phyloP scores from a whole-genome alignment of 192 early-diverging fungal genomes.

The Coemansia sp. region DNA sequence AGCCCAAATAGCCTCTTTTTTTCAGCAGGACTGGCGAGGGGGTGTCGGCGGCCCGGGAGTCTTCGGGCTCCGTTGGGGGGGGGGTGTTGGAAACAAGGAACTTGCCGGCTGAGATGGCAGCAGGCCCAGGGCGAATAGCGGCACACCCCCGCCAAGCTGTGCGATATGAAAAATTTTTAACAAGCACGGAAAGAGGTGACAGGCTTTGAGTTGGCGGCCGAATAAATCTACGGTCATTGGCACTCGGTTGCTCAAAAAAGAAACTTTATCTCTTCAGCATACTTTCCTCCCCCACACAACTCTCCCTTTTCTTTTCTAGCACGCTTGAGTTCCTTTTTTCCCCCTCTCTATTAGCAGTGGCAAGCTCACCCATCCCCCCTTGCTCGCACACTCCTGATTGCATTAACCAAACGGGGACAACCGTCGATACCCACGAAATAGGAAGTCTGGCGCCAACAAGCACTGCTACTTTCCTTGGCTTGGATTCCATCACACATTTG shows the following conservation, averaged over 20 bases:
- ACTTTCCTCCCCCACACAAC: constrained; percentile 13
- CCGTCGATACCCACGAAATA: background rate
- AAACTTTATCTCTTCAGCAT: constrained; percentile 2
- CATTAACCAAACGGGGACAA: constrained; percentile 29
- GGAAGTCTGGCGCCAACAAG: constrained; percentile 1
- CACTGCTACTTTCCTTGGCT: background rate
- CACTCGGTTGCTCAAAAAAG: constrained; percentile 42
- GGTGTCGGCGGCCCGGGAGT: background rate
- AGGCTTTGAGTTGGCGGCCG: constrained; percentile 16
- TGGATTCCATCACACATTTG: background rate
- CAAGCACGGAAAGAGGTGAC: constrained; percentile 17
- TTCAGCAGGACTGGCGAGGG: background rate
- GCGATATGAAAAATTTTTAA: constrained; percentile 15
- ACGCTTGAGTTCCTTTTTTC: background rate
- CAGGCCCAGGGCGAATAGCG: constrained; percentile 5
- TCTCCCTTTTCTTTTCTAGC: background rate
- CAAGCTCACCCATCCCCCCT: background rate
- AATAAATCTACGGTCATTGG: constrained; percentile 44
- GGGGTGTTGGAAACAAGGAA: background rate
- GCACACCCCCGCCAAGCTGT: background rate
- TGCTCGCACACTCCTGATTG: constrained; percentile 4
- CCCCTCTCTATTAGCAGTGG: background rate
- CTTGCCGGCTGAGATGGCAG: background rate
- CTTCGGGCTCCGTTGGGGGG: constrained; percentile 3
- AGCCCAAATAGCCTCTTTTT: constrained; percentile 8